A percentile compares a stretch with the other conserved stretches of the same genome.
These are phyloP conservation scores for Rhizoctonia solani DNA, from an alignment of 1,284 basidiomycete species.

Conservation along the genomic window DNA sequence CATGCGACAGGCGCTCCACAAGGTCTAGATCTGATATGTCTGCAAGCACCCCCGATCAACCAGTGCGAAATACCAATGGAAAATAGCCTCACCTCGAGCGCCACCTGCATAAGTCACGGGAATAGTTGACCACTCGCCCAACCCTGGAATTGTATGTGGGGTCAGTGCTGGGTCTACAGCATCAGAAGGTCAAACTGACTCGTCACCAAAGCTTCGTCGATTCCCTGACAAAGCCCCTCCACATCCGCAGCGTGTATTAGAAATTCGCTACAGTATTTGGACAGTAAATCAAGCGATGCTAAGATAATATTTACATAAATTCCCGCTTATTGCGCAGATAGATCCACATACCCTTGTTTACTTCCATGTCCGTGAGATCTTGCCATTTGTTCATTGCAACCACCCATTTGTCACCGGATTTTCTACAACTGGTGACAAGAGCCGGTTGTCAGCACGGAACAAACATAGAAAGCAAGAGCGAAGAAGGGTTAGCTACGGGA, in stretches of 20 bases:
- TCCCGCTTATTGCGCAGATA: conserved; percentile 10
- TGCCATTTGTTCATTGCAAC: conserved; percentile 99
- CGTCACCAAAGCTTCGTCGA: conserved; percentile 86
- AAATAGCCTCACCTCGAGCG: conserved; percentile 68
- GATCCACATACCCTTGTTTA: conserved; percentile 66
- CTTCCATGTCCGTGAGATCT: conserved; percentile 91
- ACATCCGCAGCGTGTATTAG: conserved; percentile 97
- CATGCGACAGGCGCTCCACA: conserved; percentile 79
- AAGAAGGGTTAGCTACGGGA: too few species aligned
- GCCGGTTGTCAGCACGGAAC: not conserved
- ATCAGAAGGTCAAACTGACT: conserved; percentile 55
- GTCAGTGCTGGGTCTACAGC: conserved; percentile 1
- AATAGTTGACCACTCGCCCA: conserved; percentile 90
- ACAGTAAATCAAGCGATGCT: conserved; percentile 74
- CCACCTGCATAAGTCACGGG: conserved; percentile 98
- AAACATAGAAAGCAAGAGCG: too few species aligned
- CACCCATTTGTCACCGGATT: conserved; percentile 78
- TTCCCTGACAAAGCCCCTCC: conserved; percentile 95
- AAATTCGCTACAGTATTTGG: conserved; percentile 88
- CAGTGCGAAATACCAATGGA: not conserved
- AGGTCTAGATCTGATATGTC: conserved; percentile 83
- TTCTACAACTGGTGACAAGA: conserved; percentile 70
- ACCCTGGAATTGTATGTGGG: conserved; percentile 60
- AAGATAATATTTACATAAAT: conserved; percentile 7
- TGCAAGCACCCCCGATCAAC: conserved; percentile 44